A percentile compares a stretch with the other conserved stretches of the same genome.
Conservation (phyloP, 768 basidiomycete species). For the Punctularia strigosozonata region DNA sequence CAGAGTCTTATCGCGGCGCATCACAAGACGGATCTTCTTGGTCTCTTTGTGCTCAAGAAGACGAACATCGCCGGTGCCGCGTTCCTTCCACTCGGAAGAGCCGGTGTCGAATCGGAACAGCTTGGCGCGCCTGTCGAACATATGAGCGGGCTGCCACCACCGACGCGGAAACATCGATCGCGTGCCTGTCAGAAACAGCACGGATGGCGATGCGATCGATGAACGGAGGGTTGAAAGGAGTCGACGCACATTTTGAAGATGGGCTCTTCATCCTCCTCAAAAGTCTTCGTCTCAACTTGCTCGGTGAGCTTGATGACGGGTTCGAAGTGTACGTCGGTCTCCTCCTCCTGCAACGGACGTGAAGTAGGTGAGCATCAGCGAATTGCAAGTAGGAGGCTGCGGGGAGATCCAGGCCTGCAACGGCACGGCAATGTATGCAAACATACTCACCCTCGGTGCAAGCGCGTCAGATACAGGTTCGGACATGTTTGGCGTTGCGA, state of each 20-base stretch:
- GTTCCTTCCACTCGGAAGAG: slow-evolving; percentile 91
- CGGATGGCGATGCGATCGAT: too few relatives aligned
- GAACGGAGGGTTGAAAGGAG: slow-evolving; percentile 18
- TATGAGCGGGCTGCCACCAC: too few relatives aligned
- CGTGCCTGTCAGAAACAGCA: slow-evolving; percentile 7
- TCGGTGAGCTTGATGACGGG: slow-evolving; percentile 95
- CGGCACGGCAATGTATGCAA: slow-evolving; percentile 7
- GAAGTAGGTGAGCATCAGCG: slow-evolving; percentile 8
- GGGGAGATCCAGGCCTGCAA: too few relatives aligned
- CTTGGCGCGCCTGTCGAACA: slow-evolving; percentile 75
- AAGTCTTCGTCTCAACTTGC: slow-evolving; percentile 88
- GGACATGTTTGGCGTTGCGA: slow-evolving; percentile 10
- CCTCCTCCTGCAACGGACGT: slow-evolving; percentile 41
- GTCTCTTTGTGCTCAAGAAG: slow-evolving; percentile 83
- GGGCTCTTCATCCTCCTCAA: slow-evolving; percentile 88
- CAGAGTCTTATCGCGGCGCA: slow-evolving; percentile 99
- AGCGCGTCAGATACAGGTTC: slow-evolving; percentile 46
- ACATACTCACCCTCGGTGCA: slow-evolving; percentile 52
- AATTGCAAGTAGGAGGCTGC: slow-evolving; percentile 6
- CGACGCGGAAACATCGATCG: slow-evolving; percentile 7
- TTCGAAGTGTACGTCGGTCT: slow-evolving; percentile 85
- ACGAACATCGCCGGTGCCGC: slow-evolving; percentile 93
- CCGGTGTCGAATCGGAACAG: slow-evolving; percentile 84
- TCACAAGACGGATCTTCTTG: slow-evolving; percentile 90
- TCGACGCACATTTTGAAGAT: slow-evolving; percentile 90